These are phyloP conservation scores for Aspergillus caelatus DNA, from an alignment of 2,329 filamentous ascomycete genomes.

Conservation along the genomic window DNA sequence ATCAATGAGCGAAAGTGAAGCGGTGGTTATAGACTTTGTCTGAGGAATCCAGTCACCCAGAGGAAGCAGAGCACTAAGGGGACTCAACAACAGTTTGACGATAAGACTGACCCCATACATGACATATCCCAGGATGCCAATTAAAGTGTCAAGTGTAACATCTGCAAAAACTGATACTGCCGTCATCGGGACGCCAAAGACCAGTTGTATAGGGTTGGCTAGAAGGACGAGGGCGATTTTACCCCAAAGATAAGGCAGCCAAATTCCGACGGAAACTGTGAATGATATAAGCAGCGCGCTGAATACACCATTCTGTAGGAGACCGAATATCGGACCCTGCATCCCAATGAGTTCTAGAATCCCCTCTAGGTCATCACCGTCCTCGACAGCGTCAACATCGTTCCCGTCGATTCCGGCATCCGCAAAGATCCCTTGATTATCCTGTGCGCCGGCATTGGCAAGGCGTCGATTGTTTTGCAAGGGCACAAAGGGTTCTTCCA, in stretches of 20 bases:
- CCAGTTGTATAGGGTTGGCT: slow-evolving; percentile 72
- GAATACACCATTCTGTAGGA: slow-evolving; percentile 94
- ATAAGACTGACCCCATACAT: slow-evolving; percentile 44
- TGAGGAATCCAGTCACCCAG: slow-evolving; percentile 38
- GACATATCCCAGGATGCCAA: slow-evolving; percentile 64
- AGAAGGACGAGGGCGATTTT: slow-evolving; percentile 79
- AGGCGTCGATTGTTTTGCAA: slow-evolving; percentile 50
- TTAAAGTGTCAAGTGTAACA: slow-evolving; percentile 72
- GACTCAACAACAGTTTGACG: slow-evolving; percentile 36
- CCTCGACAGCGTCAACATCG: slow-evolving; percentile 59
- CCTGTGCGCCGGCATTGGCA: slow-evolving; percentile 32
- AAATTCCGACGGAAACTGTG: slow-evolving; percentile 82
- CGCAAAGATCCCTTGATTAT: slow-evolving; percentile 38
- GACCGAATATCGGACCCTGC: slow-evolving; percentile 84
- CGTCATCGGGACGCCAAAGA: slow-evolving; percentile 70
- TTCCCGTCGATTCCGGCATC: slow-evolving; percentile 67
- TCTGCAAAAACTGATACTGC: slow-evolving; percentile 75
- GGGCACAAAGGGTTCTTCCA: slow-evolving; percentile 64
- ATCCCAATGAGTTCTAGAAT: slow-evolving; percentile 96
- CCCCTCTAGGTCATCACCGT: slow-evolving; percentile 93
- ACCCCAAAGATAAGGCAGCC: slow-evolving; percentile 88
- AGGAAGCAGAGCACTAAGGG: slow-evolving; percentile 39
- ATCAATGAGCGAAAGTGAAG: slow-evolving; percentile 46
- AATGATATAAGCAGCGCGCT: slow-evolving; percentile 86
- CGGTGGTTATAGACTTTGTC: slow-evolving; percentile 41